Evolutionary conservation across 2,329 filamentous ascomycete species (phyloP).

Genomic region (Exophiala viscosa): DNA sequence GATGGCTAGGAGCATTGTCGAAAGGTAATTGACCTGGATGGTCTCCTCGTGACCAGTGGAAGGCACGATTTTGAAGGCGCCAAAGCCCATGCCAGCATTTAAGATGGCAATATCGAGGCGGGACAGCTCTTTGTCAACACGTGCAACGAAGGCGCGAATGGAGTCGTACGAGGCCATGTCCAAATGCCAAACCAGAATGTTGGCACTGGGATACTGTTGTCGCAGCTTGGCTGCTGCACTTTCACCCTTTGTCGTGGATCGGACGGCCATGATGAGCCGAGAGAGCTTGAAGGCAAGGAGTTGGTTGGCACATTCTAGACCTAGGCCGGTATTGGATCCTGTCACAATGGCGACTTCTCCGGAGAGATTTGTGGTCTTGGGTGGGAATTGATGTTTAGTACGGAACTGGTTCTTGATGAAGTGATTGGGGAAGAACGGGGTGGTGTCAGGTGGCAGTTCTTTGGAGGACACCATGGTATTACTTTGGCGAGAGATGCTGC

Average conservation of each 20-base stretch:
- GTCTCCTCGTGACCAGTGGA: conserved; percentile 39
- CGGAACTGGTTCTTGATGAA: conserved; percentile 28
- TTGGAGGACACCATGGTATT: conserved; percentile 27
- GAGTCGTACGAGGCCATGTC: conserved; percentile 49
- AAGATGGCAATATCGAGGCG: conserved; percentile 46
- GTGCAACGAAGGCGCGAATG: conserved; percentile 40
- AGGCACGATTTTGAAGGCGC: conserved; percentile 24
- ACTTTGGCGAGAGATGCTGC: background rate
- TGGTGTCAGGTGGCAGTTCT: conserved; percentile 25
- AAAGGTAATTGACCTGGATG: conserved; percentile 37
- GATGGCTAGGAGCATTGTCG: conserved; percentile 28
- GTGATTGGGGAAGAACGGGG: conserved; percentile 17
- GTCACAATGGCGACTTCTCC: conserved; percentile 48
- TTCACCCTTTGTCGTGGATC: conserved; percentile 43
- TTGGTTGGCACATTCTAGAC: conserved; percentile 43
- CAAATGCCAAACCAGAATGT: conserved; percentile 49
- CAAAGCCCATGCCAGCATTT: conserved; percentile 41
- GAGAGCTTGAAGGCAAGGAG: conserved; percentile 40
- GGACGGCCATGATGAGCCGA: conserved; percentile 48
- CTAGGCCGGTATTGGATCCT: conserved; percentile 49
- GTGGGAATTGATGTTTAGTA: conserved; percentile 21
- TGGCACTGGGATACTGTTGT: conserved; percentile 36
- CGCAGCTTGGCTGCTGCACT: conserved; percentile 37
- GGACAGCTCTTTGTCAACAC: conserved; percentile 34
- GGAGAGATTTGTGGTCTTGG: conserved; percentile 27